Base-by-base conservation (phyloP, 1,284 basidiomycete species). In the Melampsora allii-populina region DNA sequence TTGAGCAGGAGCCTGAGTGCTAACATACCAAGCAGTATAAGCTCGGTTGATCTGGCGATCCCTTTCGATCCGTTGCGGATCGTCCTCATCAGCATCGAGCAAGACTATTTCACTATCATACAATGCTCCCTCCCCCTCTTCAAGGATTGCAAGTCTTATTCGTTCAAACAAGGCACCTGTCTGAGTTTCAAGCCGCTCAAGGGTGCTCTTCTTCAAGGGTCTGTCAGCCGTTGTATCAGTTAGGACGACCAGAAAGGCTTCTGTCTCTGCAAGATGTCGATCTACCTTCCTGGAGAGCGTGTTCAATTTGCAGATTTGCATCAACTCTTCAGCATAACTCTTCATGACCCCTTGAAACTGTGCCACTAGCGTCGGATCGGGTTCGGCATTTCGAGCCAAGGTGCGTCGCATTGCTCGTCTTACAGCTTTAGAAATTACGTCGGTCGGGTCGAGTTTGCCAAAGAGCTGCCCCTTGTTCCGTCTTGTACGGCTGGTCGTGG, bases 271-370 rank as follows among this genome's bases (percentile, higher is more conserved):
- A 21, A 73, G 39, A 64, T 73, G 69, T 56, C 63, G 69, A 1
- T 19, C 21, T 7, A 7, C 6, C 5, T 31, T 19, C 3, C 68
- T 66, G 24, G 69, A 73, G 1, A 73, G 14, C 6, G 61, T 73
- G 42, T 73, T 73, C 29, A 65, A 29, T 31, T 48, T 65, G 31
- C 69, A 73, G n/a, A 66, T 73, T 42, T 58, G 50, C 46, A 56
- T 56, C 33, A 65, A 27, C 7, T 73, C 69, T 27, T 31, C 29
- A 5, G 61, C 29, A 46, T 65, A 73, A n/a, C 63, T 53, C 4
- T 21, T 29, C 33, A 73, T 17, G 12, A 66, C 12, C 3, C 9
- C 21, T 24, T 21, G n/a, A 39, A 73, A 46, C 10, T 64, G 59
- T 17, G 10, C 39, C 10, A 45, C 7, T 4, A 69, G 24, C 10